A percentile compares a stretch with the other conserved stretches of the same genome.
phyloP scores from a whole-genome alignment of 257 asterid species.

The Ehretia macrophylla region DNA sequence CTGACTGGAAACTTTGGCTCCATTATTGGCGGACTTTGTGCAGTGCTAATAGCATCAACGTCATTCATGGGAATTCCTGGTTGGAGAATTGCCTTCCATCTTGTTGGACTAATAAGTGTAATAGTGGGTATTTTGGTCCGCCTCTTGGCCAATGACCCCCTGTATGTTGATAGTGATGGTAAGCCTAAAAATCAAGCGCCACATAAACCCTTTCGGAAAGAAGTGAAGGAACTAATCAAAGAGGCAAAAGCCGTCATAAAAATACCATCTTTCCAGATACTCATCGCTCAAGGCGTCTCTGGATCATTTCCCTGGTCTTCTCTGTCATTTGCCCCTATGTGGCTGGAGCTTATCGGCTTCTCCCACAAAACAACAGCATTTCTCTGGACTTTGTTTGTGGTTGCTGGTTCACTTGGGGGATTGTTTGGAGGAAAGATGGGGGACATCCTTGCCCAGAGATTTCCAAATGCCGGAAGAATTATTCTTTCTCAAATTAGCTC shows the following conservation, averaged over 20 bases:
- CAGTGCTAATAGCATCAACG: conserved; percentile 60
- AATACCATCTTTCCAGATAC: conserved; percentile 60
- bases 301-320: conserved; percentile 81
- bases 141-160: conserved; percentile 70
- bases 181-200: conserved; percentile 29
- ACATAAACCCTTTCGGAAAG: conserved; percentile 33
- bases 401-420: conserved; percentile 64
- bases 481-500: conserved; percentile 79
- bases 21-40: conserved; percentile 60
- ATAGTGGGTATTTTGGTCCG: conserved; percentile 58
- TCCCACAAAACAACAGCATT: conserved; percentile 67
- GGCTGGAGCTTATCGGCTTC: conserved; percentile 87
- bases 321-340: conserved; percentile 70
- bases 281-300: conserved; percentile 74
- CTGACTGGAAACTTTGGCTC: conserved; percentile 68
- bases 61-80: conserved; percentile 76
- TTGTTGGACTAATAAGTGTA: conserved; percentile 61
- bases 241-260: conserved; percentile 68
- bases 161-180: conserved; percentile 34
- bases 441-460: conserved; percentile 50
- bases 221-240: conserved; percentile 42
- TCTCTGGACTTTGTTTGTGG: conserved; percentile 52
- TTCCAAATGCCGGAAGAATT: conserved; percentile 78
- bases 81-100: conserved; percentile 83
- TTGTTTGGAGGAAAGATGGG: conserved; percentile 87